These are phyloP conservation scores for Violaceomyces palustris DNA, from an alignment of 1,284 basidiomycete genomes.

Conservation along the genomic window DNA sequence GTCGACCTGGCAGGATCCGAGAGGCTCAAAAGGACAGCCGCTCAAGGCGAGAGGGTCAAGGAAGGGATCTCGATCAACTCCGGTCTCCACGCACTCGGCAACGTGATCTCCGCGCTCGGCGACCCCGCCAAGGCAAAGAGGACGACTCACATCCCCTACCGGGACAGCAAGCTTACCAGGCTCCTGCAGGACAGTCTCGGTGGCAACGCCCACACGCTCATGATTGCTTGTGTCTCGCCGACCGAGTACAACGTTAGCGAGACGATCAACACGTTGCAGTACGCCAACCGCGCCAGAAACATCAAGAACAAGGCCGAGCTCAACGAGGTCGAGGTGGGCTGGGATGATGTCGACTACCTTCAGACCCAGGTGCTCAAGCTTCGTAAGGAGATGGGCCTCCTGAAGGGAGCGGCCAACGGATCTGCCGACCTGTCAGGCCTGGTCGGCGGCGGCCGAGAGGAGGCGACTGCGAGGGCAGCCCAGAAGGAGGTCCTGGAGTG, in stretches of 20 bases:
- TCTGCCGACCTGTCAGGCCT: slow-evolving; percentile 5
- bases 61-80: slow-evolving; percentile 84
- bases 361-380: slow-evolving; percentile 61
- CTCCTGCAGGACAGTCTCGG: slow-evolving; percentile 94
- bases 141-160: slow-evolving; percentile 78
- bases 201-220: slow-evolving; percentile 93
- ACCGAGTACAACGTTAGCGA: slow-evolving; percentile 92
- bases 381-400: slow-evolving; percentile 73
- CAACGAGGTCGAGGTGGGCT: slow-evolving; percentile 92
- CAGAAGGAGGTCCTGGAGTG: slow-evolving; percentile 67
- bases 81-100: slow-evolving; percentile 89
- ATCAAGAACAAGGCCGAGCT: slow-evolving; percentile 92
- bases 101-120: slow-evolving; percentile 96
- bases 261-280: slow-evolving; percentile 95
- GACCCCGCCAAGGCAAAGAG: slow-evolving; percentile 66
- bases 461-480: slow-evolving; percentile 9
- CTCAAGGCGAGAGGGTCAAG: slow-evolving; percentile 85
- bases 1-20: slow-evolving; percentile 96
- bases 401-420: slow-evolving; percentile 62
- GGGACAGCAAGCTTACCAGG: slow-evolving; percentile 92
- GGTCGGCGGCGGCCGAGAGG: slow-evolving; percentile 15
- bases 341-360: slow-evolving; percentile 96
- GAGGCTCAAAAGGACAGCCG: slow-evolving; percentile 58
- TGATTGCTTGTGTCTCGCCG: slow-evolving; percentile 96
- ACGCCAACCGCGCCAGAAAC: slow-evolving; percentile 92